Percentiles rank a stretch among this genome's conserved stretches.
Evolutionary conservation across 495 filamentous ascomycete genomes (phyloP).

Genomic region (Xylaria venustula): DNA sequence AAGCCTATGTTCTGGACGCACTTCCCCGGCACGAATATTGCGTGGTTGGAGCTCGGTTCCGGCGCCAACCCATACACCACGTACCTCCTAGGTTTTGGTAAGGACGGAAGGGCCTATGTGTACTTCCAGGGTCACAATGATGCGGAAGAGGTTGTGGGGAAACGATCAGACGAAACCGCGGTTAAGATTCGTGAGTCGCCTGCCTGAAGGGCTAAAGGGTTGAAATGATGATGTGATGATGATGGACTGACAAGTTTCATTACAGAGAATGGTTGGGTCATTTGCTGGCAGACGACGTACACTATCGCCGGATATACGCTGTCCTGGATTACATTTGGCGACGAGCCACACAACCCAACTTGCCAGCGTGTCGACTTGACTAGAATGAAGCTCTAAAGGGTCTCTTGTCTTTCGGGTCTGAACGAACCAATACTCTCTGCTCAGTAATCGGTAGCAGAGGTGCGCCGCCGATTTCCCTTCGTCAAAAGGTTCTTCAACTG

Average conservation of each 20-base stretch:
- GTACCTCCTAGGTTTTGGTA: background rate
- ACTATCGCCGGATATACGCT: slow-evolving; percentile 7
- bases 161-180: background rate
- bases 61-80: slow-evolving; percentile 5
- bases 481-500: too few relatives aligned
- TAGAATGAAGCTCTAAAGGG: slow-evolving; percentile 1
- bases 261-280: slow-evolving; percentile 8
- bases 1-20: slow-evolving; percentile 9
- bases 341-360: slow-evolving; percentile 9
- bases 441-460: background rate
- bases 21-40: slow-evolving; percentile 6
- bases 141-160: background rate
- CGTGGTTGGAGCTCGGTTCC: background rate
- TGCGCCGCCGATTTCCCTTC: background rate
- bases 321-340: slow-evolving; percentile 6
- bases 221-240: background rate
- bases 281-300: slow-evolving; percentile 11
- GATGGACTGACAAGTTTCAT: slow-evolving; percentile 3
- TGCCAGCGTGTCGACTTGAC: slow-evolving; percentile 8
- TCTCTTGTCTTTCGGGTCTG: background rate
- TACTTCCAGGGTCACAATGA: slow-evolving; percentile 3
- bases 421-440: background rate
- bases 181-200: background rate
- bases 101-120: slow-evolving; percentile 7
- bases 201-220: slow-evolving; percentile 2